Percentiles rank a stretch among this genome's conserved stretches.
Evolutionary conservation across 305 asterid genomes (phyloP).

Genomic region (Solanum hybrid): DNA sequence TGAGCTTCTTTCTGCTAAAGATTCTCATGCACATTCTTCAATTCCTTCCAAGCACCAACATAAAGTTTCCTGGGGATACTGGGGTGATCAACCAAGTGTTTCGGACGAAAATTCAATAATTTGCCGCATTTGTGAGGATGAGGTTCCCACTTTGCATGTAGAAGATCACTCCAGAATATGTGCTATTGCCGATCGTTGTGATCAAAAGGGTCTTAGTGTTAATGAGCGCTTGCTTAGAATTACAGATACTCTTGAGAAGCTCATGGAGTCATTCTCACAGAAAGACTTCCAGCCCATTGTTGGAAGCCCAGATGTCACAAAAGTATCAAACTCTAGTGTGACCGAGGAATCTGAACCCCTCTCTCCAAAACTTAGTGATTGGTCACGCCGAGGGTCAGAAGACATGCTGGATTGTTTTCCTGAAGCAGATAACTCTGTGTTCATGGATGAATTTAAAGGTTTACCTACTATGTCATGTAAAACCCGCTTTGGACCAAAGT

Average conservation of each 20-base stretch:
- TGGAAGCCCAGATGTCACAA: slow-evolving; percentile 78
- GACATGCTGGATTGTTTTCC: slow-evolving; percentile 89
- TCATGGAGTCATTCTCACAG: slow-evolving; percentile 69
- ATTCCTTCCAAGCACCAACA: slow-evolving; percentile 58
- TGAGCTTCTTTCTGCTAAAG: slow-evolving; percentile 50
- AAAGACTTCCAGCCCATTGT: slow-evolving; percentile 54
- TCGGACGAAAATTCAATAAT: slow-evolving; percentile 87
- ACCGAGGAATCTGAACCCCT: slow-evolving; percentile 81
- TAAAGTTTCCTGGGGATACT: slow-evolving; percentile 87
- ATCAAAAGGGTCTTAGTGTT: slow-evolving; percentile 86
- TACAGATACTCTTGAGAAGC: slow-evolving; percentile 87
- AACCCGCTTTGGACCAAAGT: slow-evolving; percentile 92
- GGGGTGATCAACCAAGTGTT: slow-evolving; percentile 84
- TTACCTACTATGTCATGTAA: slow-evolving; percentile 74
- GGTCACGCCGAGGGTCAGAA: slow-evolving; percentile 97
- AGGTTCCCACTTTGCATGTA: slow-evolving; percentile 88
- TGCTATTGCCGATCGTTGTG: slow-evolving; percentile 97
- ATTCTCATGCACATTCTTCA: slow-evolving; percentile 45
- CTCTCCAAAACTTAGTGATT: slow-evolving; percentile 91
- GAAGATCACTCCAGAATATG: slow-evolving; percentile 98
- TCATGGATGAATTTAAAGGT: slow-evolving; percentile 74
- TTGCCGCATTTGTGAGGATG: slow-evolving; percentile 99
- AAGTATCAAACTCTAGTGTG: slow-evolving; percentile 67
- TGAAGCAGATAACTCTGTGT: slow-evolving; percentile 63
- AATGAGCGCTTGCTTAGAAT: slow-evolving; percentile 80